Conservation (phyloP, 106 monocot genomes). For the Acorus gramineus region DNA sequence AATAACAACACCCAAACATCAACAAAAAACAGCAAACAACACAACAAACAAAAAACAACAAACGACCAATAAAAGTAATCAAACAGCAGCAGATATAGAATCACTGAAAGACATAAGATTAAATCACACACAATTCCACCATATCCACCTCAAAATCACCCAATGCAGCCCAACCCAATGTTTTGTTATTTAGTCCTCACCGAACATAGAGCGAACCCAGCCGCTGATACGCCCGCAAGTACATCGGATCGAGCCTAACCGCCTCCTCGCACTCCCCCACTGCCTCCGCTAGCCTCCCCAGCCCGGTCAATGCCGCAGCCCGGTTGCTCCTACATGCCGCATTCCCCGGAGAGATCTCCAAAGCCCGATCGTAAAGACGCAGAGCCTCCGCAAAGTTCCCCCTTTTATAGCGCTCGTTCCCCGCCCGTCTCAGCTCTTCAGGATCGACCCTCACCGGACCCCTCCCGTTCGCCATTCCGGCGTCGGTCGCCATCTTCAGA, state of each 20-base stretch:
- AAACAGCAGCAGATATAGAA: too few relatives aligned
- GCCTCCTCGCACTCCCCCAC: slow-evolving; percentile 55
- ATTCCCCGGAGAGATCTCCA: slow-evolving; percentile 45
- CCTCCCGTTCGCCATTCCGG: neutral
- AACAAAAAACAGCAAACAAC: too few relatives aligned
- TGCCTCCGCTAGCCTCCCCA: slow-evolving; percentile 54
- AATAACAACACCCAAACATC: too few relatives aligned
- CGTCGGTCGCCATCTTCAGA: neutral
- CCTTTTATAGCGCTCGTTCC: slow-evolving; percentile 65
- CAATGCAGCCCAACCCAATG: too few relatives aligned
- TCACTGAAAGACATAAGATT: too few relatives aligned
- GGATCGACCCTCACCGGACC: slow-evolving; percentile 19
- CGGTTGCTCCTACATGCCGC: slow-evolving; percentile 59
- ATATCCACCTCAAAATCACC: too few relatives aligned
- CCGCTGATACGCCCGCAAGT: slow-evolving; percentile 38
- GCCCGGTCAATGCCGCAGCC: slow-evolving; percentile 57
- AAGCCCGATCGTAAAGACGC: slow-evolving; percentile 43
- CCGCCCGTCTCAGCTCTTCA: slow-evolving; percentile 49
- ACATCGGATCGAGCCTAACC: slow-evolving; percentile 37
- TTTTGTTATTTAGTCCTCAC: slow-evolving; percentile 18
- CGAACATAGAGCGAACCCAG: slow-evolving; percentile 37
- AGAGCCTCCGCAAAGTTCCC: slow-evolving; percentile 56
- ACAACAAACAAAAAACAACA: too few relatives aligned
- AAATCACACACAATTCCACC: too few relatives aligned
- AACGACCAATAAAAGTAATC: too few relatives aligned